Conservation (phyloP, 345 rosid species). For the Populus euphratica region DNA sequence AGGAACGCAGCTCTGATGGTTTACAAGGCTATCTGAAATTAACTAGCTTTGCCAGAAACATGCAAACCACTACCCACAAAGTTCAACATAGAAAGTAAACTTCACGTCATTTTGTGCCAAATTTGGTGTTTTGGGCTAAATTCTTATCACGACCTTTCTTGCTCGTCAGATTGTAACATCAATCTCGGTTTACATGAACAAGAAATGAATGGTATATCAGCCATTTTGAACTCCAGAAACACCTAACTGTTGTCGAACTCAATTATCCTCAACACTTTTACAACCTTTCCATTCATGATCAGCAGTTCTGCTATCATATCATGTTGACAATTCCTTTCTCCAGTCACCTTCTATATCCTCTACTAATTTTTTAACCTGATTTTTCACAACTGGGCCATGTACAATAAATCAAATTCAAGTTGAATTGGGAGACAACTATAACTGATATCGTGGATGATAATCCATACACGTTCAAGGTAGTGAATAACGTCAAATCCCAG, state of each 20-base stretch:
- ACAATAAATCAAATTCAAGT: neutral
- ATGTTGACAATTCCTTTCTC: too few species aligned
- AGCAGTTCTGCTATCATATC: too few species aligned
- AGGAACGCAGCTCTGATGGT: neutral
- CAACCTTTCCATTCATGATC: too few species aligned
- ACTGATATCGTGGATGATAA: constrained; percentile 3
- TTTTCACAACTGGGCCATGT: neutral
- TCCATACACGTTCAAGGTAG: constrained; percentile 5
- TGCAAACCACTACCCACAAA: neutral
- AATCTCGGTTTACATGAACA: neutral
- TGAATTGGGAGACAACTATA: neutral
- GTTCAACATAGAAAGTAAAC: neutral
- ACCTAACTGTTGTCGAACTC: too few species aligned
- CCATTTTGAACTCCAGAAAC: too few species aligned
- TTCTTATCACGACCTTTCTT: neutral
- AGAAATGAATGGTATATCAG: too few species aligned
- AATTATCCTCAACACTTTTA: too few species aligned
- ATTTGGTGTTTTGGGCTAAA: neutral
- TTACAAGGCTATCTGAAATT: neutral
- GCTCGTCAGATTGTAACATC: neutral
- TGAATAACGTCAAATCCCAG: constrained; percentile 6
- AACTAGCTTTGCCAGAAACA: neutral
- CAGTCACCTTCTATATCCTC: too few species aligned
- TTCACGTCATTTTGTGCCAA: neutral
- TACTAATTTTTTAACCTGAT: neutral